Evolutionary conservation across 495 filamentous ascomycete genomes (phyloP), one percentile per base, ranked within the genome.

Genomic region (Achaetomiella virescens): DNA sequence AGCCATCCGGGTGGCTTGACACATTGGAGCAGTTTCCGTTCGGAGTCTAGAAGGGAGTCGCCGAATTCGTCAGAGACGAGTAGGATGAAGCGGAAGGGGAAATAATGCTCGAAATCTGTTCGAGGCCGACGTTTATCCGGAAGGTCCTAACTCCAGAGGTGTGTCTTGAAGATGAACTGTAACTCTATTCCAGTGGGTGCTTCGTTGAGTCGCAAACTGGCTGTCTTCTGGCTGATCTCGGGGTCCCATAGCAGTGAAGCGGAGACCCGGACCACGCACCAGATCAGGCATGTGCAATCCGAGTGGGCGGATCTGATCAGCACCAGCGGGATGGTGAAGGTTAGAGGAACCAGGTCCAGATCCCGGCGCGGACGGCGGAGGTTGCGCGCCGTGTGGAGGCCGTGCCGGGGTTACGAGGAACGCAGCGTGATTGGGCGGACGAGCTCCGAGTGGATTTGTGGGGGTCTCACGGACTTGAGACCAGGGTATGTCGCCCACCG

Each of bases 321-420:
- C 8, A 12, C 14, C 29, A 14, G 41, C 27, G 29, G 27, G 37
- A 14, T 41, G 21, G 18, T 12, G 18, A 20, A 31, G 10, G 33
- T 14, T 15, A 27, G 43, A 18, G 36, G 6, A 22, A 6, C 36
- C 4, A 29, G 27, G 46, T 36, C 35, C 24, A 49, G 21, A 7
- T 14, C 11, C 24, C 48, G 41, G 40, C 21, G 22, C 12, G 24
- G n/a, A 36, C 40, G 27, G 29, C n/a, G n/a, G 36, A 50, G 38
- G 21, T n/a, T 37, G 55, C 41, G 48, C 4, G 9, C 55, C 48
- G 41, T 35, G 21, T 10, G 31, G 33, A 29, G 41, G 43, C 31
- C 15, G 22, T 56, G 35, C 25, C n/a, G 48, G 24, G 31, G n/a
- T 46, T 58, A 52, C 42, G 55, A 58, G 40, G 11, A 20, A 0